phyloP scores from a whole-genome alignment of 305 asterid species.

The Fraxinus velutina region DNA sequence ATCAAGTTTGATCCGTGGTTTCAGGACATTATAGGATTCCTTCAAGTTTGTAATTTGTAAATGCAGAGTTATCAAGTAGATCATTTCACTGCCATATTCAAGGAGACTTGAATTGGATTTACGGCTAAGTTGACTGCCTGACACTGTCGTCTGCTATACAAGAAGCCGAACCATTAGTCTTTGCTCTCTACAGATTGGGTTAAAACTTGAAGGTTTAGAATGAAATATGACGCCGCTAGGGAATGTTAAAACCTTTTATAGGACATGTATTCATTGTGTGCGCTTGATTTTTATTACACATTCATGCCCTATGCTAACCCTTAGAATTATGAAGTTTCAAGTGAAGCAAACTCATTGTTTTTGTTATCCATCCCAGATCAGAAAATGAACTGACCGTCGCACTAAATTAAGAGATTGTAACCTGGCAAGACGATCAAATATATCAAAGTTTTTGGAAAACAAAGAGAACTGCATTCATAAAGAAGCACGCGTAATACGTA shows the following conservation, averaged over 20 bases:
- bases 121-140: not conserved
- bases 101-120: slow-evolving; percentile 1
- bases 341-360: not conserved
- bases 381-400: not conserved
- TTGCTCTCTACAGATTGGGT: not conserved
- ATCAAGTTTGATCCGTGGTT: not conserved
- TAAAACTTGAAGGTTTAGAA: not conserved
- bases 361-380: not conserved
- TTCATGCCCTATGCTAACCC: not conserved
- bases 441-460: not conserved
- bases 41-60: slow-evolving; percentile 4
- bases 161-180: not conserved
- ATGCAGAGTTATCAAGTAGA: slow-evolving; percentile 4
- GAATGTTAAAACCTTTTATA: not conserved
- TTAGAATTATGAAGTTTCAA: not conserved
- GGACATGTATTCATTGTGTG: not conserved
- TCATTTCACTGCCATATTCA: not conserved
- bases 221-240: not conserved
- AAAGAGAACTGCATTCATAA: not conserved
- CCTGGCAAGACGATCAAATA: not conserved
- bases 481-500: not conserved
- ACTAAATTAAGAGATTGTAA: not conserved
- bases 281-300: not conserved
- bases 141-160: not conserved
- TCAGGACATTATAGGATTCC: slow-evolving; percentile 1